Conservation (phyloP, 2,329 filamentous ascomycete species). For the Tolypocladium cylindrosporum region DNA sequence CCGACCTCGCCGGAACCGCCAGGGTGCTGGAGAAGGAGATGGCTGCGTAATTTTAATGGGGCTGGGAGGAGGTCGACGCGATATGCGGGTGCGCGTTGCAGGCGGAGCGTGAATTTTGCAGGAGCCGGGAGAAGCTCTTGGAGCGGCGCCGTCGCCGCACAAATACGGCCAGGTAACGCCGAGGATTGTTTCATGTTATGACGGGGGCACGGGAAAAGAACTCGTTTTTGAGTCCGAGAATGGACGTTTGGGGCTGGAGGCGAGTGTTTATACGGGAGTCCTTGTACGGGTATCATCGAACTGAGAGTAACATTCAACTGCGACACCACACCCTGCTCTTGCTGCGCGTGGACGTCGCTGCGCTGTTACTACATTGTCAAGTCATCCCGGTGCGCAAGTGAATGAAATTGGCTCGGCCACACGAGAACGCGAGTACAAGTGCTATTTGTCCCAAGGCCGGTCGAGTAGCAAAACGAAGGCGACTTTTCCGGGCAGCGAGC, state of each 20-base stretch:
- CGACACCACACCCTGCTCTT: neutral
- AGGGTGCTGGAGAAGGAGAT: constrained; percentile 14
- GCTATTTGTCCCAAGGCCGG: neutral
- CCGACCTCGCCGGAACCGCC: constrained; percentile 68
- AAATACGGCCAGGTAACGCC: neutral
- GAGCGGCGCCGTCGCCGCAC: neutral
- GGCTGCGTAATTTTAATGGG: neutral
- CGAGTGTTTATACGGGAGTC: neutral
- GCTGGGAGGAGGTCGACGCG: neutral
- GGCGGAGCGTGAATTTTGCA: neutral
- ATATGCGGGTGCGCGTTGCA: neutral
- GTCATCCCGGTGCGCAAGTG: neutral
- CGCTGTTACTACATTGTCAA: neutral
- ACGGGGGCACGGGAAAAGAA: neutral
- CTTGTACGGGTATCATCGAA: neutral
- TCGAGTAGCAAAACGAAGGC: neutral
- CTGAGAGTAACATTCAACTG: neutral
- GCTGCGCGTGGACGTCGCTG: neutral
- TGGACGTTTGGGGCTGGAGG: neutral
- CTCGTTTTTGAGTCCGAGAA: neutral
- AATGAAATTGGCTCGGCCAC: neutral
- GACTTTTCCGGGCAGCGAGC: neutral
- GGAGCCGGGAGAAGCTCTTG: neutral
- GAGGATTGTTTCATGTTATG: neutral
- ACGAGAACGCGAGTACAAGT: neutral